A percentile compares a stretch with the other conserved stretches of the same genome.
Evolutionary conservation across 805 yeast genomes (phyloP).

Genomic region (Saccharomycopsis schoenii): DNA sequence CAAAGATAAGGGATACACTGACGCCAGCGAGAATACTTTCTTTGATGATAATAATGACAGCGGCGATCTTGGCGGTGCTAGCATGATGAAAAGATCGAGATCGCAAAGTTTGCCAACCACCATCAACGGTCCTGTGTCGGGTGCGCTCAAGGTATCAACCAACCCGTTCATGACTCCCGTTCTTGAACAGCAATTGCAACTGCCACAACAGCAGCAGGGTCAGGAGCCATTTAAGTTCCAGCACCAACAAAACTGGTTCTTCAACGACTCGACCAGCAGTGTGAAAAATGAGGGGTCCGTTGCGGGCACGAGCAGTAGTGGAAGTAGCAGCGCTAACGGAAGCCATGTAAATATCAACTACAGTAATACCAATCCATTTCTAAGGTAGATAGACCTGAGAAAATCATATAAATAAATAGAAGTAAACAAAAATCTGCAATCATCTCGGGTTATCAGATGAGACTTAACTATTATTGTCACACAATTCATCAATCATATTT

Average conservation of each 20-base stretch:
- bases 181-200: not conserved
- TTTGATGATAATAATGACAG: not conserved
- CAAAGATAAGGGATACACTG: too few species aligned
- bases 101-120: not conserved
- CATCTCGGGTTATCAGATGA: not conserved
- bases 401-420: not conserved
- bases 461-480: too few species aligned
- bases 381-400: not conserved
- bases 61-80: not conserved
- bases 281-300: not conserved
- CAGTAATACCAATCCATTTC: not conserved
- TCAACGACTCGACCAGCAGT: not conserved
- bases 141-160: not conserved
- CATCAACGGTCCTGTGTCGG: not conserved
- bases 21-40: not conserved
- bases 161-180: not conserved
- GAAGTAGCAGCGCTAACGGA: not conserved
- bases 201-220: not conserved
- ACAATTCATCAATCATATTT: too few species aligned
- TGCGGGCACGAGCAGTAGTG: not conserved
- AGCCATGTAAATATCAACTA: conserved; percentile 1
- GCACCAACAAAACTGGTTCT: not conserved
- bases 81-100: not conserved
- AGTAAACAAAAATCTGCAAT: not conserved
- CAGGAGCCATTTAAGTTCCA: not conserved